Conservation (phyloP, 768 basidiomycete species). For the Brasilioporus rufonigricans region DNA sequence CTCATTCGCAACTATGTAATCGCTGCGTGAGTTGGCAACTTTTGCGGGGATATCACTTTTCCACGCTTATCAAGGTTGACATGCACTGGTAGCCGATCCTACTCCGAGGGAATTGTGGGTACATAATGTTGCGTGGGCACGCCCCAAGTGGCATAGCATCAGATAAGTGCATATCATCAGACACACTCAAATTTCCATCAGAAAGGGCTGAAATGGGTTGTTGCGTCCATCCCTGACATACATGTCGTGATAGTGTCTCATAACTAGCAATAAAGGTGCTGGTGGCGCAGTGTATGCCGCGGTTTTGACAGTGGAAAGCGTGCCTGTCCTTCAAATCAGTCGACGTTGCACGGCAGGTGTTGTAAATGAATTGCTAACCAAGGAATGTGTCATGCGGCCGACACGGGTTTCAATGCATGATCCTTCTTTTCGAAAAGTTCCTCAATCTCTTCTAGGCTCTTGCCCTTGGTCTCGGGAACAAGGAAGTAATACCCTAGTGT, state of each 20-base stretch:
- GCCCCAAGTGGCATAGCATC: background rate
- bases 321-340: background rate
- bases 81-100: no score
- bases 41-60: background rate
- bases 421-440: conserved; percentile 29
- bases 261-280: no score
- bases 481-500: conserved; percentile 38
- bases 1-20: no score
- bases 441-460: conserved; percentile 43
- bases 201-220: background rate
- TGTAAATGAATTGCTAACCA: background rate
- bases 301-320: background rate
- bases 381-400: background rate
- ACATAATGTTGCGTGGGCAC: background rate
- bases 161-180: background rate
- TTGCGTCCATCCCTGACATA: background rate
- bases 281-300: no score
- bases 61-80: background rate
- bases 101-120: background rate
- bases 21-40: no score
- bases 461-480: conserved; percentile 45
- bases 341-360: background rate
- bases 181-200: background rate
- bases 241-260: no score
- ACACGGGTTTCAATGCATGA: background rate